These are phyloP conservation scores for Parastagonospora nodorum DNA, from an alignment of 2,329 filamentous ascomycete genomes.

Conservation along the genomic window DNA sequence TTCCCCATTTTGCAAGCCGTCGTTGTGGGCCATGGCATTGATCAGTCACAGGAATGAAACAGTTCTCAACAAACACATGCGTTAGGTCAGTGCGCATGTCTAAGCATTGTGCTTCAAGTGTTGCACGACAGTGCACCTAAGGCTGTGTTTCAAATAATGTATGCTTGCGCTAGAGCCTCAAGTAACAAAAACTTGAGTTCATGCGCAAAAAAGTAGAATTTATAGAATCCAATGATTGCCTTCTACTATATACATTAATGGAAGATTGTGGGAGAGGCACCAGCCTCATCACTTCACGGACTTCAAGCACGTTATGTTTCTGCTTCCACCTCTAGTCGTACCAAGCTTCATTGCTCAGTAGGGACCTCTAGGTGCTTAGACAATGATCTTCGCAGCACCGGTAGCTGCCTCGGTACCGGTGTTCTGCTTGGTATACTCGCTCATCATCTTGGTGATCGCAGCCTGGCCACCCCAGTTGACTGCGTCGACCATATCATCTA, in stretches of 20 bases:
- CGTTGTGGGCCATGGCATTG: too few species aligned
- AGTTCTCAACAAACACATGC: background rate
- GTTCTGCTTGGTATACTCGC: slow-evolving; percentile 32
- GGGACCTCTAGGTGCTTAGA: background rate
- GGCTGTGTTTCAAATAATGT: background rate
- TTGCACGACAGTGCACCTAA: background rate
- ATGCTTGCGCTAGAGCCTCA: background rate
- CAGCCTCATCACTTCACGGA: background rate
- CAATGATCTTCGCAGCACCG: slow-evolving; percentile 3
- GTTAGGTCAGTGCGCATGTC: background rate
- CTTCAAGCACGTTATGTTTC: background rate
- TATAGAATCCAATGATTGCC: background rate
- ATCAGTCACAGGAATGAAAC: background rate
- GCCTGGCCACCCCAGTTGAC: slow-evolving; percentile 35
- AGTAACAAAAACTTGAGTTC: background rate
- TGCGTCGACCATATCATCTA: slow-evolving; percentile 38
- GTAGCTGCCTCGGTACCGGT: slow-evolving; percentile 4
- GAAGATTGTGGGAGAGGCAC: background rate
- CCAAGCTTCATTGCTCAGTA: background rate
- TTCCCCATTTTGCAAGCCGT: too few species aligned
- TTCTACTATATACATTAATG: background rate
- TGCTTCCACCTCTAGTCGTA: background rate
- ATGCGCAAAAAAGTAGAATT: background rate
- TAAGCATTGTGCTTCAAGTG: background rate
- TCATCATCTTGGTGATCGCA: slow-evolving; percentile 43